phyloP scores from a whole-genome alignment of 495 filamentous ascomycete species.

The Penicillium tannophilum region DNA sequence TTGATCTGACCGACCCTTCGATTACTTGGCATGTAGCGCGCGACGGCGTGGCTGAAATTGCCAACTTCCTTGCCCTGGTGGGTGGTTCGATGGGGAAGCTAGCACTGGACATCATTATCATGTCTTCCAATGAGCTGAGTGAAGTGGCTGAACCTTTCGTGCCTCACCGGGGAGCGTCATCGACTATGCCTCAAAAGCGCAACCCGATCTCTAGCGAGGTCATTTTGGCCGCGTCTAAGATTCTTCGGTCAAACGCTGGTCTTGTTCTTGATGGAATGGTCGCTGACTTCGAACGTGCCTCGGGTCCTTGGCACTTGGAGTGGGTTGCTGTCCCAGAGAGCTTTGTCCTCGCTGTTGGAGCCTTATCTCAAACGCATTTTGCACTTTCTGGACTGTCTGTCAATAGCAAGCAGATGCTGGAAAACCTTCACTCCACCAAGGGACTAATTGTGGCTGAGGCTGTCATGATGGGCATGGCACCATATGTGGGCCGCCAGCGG shows the following conservation, averaged over 20 bases:
- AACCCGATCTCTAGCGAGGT: conserved; percentile 53
- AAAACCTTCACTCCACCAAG: conserved; percentile 42
- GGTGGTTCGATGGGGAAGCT: conserved; percentile 49
- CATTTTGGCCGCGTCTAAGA: conserved; percentile 47
- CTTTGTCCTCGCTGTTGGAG: conserved; percentile 44
- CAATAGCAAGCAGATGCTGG: conserved; percentile 40
- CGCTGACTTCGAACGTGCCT: conserved; percentile 50
- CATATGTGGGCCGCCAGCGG: conserved; percentile 40
- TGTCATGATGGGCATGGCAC: conserved; percentile 54
- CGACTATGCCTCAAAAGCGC: conserved; percentile 55
- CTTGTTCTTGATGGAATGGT: conserved; percentile 49
- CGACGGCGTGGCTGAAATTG: conserved; percentile 47
- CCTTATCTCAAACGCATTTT: conserved; percentile 48
- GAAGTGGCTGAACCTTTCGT: conserved; percentile 53
- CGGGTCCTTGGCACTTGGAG: conserved; percentile 52
- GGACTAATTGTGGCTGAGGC: conserved; percentile 53
- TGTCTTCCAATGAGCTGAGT: conserved; percentile 49
- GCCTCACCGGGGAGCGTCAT: conserved; percentile 49
- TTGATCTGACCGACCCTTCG: conserved; percentile 32
- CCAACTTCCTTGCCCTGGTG: conserved; percentile 47
- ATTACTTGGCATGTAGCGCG: conserved; percentile 48
- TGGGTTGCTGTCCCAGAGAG: conserved; percentile 49
- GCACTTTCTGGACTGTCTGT: conserved; percentile 44
- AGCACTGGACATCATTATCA: conserved; percentile 52
- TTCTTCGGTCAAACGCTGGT: conserved; percentile 43